Percentiles rank a stretch among this genome's conserved stretches.
These are phyloP conservation scores for Ascochyta rabiei DNA, from an alignment of 2,329 filamentous ascomycete genomes.

Conservation along the genomic window DNA sequence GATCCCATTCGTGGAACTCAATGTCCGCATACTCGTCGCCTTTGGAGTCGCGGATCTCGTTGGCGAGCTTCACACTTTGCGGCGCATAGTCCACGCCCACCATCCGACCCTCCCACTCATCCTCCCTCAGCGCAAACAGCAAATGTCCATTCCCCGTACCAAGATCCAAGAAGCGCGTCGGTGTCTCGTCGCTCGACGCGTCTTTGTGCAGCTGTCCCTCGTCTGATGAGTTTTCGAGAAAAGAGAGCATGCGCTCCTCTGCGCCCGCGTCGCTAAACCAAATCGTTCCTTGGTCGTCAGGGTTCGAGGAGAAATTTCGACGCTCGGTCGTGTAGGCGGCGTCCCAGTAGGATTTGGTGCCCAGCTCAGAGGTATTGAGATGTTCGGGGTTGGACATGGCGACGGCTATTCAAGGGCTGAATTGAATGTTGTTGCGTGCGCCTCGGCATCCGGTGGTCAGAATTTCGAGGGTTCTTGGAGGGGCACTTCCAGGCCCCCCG, in stretches of 20 bases:
- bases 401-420: neutral
- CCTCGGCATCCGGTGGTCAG: constrained; percentile 1
- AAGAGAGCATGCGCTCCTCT: constrained; percentile 77
- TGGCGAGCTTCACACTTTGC: constrained; percentile 75
- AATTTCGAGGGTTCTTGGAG: constrained; percentile 1
- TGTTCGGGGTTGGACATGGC: constrained; percentile 33
- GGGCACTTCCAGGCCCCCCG: constrained; percentile 1
- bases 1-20: constrained; percentile 60
- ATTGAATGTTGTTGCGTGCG: neutral
- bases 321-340: constrained; percentile 74
- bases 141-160: constrained; percentile 95
- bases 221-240: constrained; percentile 60
- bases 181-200: constrained; percentile 25
- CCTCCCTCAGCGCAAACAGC: constrained; percentile 77
- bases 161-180: constrained; percentile 75
- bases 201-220: constrained; percentile 53
- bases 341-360: constrained; percentile 75
- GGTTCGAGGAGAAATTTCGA: constrained; percentile 72
- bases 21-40: constrained; percentile 44
- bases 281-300: constrained; percentile 81
- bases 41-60: constrained; percentile 59
- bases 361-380: constrained; percentile 79
- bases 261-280: constrained; percentile 97
- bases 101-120: constrained; percentile 71
- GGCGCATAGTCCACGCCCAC: constrained; percentile 88